Evolutionary conservation across 331 rosid genomes (phyloP).

Genomic region (Phaseolus coccineus): DNA sequence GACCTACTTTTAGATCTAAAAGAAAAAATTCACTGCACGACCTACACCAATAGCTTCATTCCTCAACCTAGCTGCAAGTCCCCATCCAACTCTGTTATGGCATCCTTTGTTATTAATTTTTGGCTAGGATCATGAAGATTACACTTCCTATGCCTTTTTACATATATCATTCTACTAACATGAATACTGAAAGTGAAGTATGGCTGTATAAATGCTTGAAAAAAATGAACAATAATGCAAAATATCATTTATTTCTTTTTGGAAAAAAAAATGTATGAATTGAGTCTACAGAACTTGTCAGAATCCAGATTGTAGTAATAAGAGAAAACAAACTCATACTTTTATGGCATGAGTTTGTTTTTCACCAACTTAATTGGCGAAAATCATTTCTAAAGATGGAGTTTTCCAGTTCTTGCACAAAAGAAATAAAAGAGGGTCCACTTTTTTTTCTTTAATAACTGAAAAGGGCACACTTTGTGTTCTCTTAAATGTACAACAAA

Average conservation of each 20-base stretch:
- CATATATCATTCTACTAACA: neutral
- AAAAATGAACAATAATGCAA: neutral
- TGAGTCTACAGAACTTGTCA: too few species aligned
- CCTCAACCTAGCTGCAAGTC: constrained; percentile 11
- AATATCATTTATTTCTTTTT: too few species aligned
- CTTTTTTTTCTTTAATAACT: neutral
- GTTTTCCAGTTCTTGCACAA: neutral
- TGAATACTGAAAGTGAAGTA: neutral
- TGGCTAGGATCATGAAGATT: constrained; percentile 1
- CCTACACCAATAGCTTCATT: constrained; percentile 12
- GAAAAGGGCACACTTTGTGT: neutral
- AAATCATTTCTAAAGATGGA: constrained; percentile 18
- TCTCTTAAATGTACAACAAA: constrained; percentile 26
- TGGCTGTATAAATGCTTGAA: too few species aligned
- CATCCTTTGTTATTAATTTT: neutral
- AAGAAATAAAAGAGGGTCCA: constrained; percentile 15
- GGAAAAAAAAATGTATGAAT: too few species aligned
- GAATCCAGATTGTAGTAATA: too few species aligned
- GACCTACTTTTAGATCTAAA: neutral
- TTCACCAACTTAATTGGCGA: neutral
- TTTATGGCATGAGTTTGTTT: too few species aligned
- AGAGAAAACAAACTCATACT: too few species aligned
- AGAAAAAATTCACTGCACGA: neutral
- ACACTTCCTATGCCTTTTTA: neutral
- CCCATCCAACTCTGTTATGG: constrained; percentile 3